phyloP scores from a whole-genome alignment of 192 early-diverging fungal species.

The Gonapodya prolifera region DNA sequence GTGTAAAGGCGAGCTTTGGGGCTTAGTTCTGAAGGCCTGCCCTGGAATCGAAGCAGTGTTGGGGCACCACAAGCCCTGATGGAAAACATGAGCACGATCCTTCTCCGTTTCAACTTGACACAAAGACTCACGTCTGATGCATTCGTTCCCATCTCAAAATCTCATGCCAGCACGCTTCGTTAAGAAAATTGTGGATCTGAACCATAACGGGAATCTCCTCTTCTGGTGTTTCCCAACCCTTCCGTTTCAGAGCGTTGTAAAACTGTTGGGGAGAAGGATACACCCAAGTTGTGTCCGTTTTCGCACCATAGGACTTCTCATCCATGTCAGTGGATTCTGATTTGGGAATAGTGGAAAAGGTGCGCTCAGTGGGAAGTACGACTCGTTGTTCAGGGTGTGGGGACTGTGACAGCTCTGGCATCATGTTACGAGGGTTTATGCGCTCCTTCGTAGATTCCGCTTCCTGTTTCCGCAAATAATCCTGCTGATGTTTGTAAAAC shows the following conservation, averaged over 20 bases:
- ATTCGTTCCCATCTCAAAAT: slow-evolving; percentile 83
- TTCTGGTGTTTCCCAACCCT: slow-evolving; percentile 75
- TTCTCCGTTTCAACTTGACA: no score
- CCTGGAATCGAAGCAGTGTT: slow-evolving; percentile 68
- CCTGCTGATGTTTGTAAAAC: neutral
- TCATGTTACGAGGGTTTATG: slow-evolving; percentile 84
- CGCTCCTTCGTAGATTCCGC: neutral
- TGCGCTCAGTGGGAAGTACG: slow-evolving; percentile 65
- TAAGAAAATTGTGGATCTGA: slow-evolving; percentile 95
- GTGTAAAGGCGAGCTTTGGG: slow-evolving; percentile 53
- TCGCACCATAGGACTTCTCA: slow-evolving; percentile 4
- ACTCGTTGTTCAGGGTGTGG: slow-evolving; percentile 51
- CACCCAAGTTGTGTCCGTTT: slow-evolving; percentile 51
- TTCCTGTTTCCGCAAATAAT: neutral
- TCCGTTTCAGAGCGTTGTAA: slow-evolving; percentile 73
- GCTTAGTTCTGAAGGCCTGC: slow-evolving; percentile 63
- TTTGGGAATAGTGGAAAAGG: slow-evolving; percentile 70
- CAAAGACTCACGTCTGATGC: slow-evolving; percentile 40
- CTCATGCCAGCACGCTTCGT: slow-evolving; percentile 91
- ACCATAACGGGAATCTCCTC: slow-evolving; percentile 81
- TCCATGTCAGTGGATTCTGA: slow-evolving; percentile 13
- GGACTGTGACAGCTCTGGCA: slow-evolving; percentile 65
- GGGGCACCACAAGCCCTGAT: slow-evolving; percentile 42
- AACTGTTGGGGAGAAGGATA: slow-evolving; percentile 88
- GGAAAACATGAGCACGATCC: no score